Evolutionary conservation across 352 stramenopile genomes (phyloP), one percentile per base, ranked within the genome.

Genomic region (Aphanomyces astaci): DNA sequence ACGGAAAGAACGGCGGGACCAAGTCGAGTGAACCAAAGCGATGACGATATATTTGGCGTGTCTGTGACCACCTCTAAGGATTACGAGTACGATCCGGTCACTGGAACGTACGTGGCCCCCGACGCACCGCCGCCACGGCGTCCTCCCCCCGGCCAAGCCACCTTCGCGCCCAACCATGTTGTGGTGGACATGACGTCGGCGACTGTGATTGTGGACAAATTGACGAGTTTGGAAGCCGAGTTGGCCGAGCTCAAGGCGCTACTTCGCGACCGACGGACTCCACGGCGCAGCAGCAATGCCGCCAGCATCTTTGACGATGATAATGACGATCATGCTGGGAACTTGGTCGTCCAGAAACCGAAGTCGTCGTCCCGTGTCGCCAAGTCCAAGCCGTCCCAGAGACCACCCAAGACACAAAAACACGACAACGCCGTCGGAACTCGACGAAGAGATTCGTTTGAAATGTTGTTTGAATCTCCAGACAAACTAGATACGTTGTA

Each of bases 271-370:
- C 54, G 54, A 2, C 25, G 30, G 30, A 25, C 51, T 28, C 48
- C 54, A 24, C 54, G 5, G n/a, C 54, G 54, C 4, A 2, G 13
- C 9, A 28, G n/a, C 11, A 48, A 9, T 1, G 27, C 54, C 2
- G 27, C 54, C 11, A 63, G 31, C 31, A 63, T 63, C 54, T 63
- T 63, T 28, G 54, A 63, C 17, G n/a, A 63, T 17, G 36, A 63
- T 11, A 24, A 48, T 31, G 32, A 63, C 2, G 33, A 27, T 17
- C 9, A 39, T 22, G 27, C 15, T 19, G 27, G 24, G 4, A 30
- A 11, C 24, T 3, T 30, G 13, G 2, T 17, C 24, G 24, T 36
- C 11, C 22, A 25, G n/a, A n/a, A n/a, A n/a, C n/a, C n/a, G n/a
- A n/a, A n/a, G n/a, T n/a, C n/a, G n/a, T n/a, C n/a, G n/a, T n/a